These are phyloP conservation scores for Prunus padus DNA, from an alignment of 306 rosid species.

Conservation along the genomic window DNA sequence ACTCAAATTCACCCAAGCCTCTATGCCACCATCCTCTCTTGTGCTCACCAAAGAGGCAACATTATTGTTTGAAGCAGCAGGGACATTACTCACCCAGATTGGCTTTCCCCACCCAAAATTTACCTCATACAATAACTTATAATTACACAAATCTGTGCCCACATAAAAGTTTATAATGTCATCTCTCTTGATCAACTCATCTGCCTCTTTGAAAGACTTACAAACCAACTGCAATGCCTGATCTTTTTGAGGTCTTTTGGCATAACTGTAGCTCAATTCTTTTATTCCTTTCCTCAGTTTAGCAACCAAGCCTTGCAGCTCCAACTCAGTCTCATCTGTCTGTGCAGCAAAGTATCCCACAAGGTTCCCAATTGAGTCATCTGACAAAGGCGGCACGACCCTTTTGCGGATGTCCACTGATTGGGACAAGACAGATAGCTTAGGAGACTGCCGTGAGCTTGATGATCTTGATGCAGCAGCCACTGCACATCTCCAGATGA, in stretches of 20 bases:
- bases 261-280: background rate
- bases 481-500: slow-evolving; percentile 16
- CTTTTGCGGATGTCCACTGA: slow-evolving; percentile 9
- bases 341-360: slow-evolving; percentile 8
- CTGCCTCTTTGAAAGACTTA: background rate
- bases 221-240: background rate
- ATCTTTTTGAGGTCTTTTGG: background rate
- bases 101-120: slow-evolving; percentile 24
- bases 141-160: slow-evolving; percentile 3
- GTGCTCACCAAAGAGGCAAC: slow-evolving; percentile 1
- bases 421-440: slow-evolving; percentile 5
- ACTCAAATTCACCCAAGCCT: slow-evolving; percentile 30
- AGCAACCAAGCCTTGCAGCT: slow-evolving; percentile 11
- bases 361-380: slow-evolving; percentile 16
- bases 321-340: slow-evolving; percentile 4
- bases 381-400: slow-evolving; percentile 9
- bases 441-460: background rate
- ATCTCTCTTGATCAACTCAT: slow-evolving; percentile 7
- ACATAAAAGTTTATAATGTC: background rate
- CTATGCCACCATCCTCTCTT: slow-evolving; percentile 11
- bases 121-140: slow-evolving; percentile 9
- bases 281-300: slow-evolving; percentile 17
- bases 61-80: background rate
- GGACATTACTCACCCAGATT: slow-evolving; percentile 8
- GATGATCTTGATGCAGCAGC: slow-evolving; percentile 9